Evolutionary conservation across 768 basidiomycete species (phyloP).

Genomic region (Panellus pusillus): DNA sequence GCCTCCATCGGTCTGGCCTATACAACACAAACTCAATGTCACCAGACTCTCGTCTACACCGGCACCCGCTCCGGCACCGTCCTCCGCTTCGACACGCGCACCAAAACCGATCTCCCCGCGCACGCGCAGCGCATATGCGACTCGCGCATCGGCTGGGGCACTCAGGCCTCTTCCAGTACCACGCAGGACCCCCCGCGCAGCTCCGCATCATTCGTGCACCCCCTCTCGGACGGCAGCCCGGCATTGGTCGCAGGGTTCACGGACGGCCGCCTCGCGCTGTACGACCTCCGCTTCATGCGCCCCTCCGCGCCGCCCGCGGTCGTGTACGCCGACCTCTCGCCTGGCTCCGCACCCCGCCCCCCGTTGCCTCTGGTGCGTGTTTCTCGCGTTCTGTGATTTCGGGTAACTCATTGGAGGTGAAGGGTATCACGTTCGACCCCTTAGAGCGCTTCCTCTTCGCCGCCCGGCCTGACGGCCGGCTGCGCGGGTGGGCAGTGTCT

Average conservation of each 20-base stretch:
- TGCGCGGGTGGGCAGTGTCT: conserved; percentile 69
- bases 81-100: conserved; percentile 19
- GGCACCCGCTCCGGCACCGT: conserved; percentile 14
- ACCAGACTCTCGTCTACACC: conserved; percentile 16
- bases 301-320: conserved; percentile 1
- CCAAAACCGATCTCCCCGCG: background rate
- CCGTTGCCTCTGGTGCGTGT: conserved; percentile 4
- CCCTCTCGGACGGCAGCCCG: conserved; percentile 25
- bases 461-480: conserved; percentile 62
- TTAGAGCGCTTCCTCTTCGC: conserved; percentile 61
- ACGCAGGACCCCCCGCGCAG: conserved; percentile 9
- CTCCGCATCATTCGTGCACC: conserved; percentile 27
- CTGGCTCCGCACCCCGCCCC: conserved; percentile 2
- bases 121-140: background rate
- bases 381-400: background rate
- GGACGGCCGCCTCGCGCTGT: conserved; percentile 15
- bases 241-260: conserved; percentile 23
- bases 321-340: conserved; percentile 5
- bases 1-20: background rate
- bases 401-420: background rate
- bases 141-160: conserved; percentile 1
- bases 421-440: conserved; percentile 63
- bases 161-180: no score
- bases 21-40: no score
- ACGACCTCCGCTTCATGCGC: conserved; percentile 17